Percentiles rank a stretch among this genome's conserved stretches.
phyloP scores from a whole-genome alignment of 2,329 filamentous ascomycete species.

The Cryphonectria nitschkei region DNA sequence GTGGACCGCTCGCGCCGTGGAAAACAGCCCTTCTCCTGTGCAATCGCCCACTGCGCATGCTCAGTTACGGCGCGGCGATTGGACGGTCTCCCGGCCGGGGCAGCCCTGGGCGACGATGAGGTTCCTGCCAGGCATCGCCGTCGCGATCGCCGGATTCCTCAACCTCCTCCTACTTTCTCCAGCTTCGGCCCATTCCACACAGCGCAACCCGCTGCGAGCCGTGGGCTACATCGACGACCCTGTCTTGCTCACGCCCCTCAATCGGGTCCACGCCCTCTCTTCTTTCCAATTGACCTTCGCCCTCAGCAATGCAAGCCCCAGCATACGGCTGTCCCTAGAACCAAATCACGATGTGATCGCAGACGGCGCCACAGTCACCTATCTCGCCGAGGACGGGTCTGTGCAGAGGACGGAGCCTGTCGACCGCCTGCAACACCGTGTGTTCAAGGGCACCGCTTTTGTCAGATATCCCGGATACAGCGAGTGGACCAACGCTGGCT shows the following conservation, averaged over 20 bases:
- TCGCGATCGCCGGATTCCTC: constrained; percentile 32
- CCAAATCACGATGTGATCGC: constrained; percentile 91
- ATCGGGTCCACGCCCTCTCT: constrained; percentile 78
- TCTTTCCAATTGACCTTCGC: constrained; percentile 85
- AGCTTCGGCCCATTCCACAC: constrained; percentile 66
- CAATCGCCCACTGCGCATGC: background rate
- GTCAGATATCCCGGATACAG: constrained; percentile 61
- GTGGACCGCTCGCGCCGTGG: background rate
- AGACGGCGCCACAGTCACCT: constrained; percentile 73
- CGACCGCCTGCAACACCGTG: constrained; percentile 73
- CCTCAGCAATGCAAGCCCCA: constrained; percentile 67
- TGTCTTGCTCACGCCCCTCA: constrained; percentile 65
- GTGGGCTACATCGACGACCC: constrained; percentile 75
- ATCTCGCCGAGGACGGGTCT: constrained; percentile 72
- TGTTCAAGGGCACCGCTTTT: constrained; percentile 83
- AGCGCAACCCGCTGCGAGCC: constrained; percentile 76
- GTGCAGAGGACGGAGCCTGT: constrained; percentile 70
- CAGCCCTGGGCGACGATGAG: constrained; percentile 23
- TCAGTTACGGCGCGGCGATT: background rate
- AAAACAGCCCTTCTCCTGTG: background rate
- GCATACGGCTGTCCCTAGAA: constrained; percentile 78
- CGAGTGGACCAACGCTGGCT: constrained; percentile 81
- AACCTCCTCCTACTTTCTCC: constrained; percentile 35
- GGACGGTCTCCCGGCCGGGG: constrained; percentile 10
- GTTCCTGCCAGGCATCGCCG: constrained; percentile 20